phyloP scores from a whole-genome alignment of 805 yeast genomes.

The Cyberlindnera nakhonratchasimensis region DNA sequence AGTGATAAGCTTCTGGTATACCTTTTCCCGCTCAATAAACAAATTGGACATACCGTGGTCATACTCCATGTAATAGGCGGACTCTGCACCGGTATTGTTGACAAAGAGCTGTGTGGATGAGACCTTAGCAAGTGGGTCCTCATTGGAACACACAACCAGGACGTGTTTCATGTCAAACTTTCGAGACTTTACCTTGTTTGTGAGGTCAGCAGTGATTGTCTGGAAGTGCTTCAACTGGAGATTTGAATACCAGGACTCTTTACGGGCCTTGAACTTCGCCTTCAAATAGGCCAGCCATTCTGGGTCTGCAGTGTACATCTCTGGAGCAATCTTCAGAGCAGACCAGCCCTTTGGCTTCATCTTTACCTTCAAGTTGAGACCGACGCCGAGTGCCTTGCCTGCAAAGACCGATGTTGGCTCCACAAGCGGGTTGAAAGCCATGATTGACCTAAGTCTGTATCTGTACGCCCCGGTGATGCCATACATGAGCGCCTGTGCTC shows the following conservation, averaged over 20 bases:
- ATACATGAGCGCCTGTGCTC: slow-evolving; percentile 17
- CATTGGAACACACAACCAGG: slow-evolving; percentile 14
- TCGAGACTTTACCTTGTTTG: slow-evolving; percentile 3
- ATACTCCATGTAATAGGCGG: slow-evolving; percentile 14
- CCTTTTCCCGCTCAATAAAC: slow-evolving; percentile 19
- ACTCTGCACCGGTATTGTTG: slow-evolving; percentile 15
- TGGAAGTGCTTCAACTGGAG: slow-evolving; percentile 7
- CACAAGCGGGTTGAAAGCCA: slow-evolving; percentile 21
- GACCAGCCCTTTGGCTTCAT: slow-evolving; percentile 11
- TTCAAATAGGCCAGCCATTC: slow-evolving; percentile 12
- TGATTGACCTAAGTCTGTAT: slow-evolving; percentile 16
- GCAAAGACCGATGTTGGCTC: slow-evolving; percentile 7
- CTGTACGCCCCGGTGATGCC: slow-evolving; percentile 19
- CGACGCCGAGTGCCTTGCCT: slow-evolving; percentile 2
- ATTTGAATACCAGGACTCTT: slow-evolving; percentile 8
- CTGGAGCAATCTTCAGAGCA: slow-evolving; percentile 2
- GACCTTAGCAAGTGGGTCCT: slow-evolving; percentile 12
- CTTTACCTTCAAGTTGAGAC: slow-evolving; percentile 9
- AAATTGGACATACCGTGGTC: slow-evolving; percentile 21
- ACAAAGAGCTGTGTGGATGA: slow-evolving; percentile 9
- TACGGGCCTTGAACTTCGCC: not conserved
- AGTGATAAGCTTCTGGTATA: slow-evolving; percentile 15
- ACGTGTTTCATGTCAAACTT: slow-evolving; percentile 17
- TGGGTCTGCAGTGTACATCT: slow-evolving; percentile 14
- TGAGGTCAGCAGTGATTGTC: slow-evolving; percentile 3